These are phyloP conservation scores for Zea luxurians DNA, from an alignment of 176 grass and related monocot genomes.

Conservation along the genomic window DNA sequence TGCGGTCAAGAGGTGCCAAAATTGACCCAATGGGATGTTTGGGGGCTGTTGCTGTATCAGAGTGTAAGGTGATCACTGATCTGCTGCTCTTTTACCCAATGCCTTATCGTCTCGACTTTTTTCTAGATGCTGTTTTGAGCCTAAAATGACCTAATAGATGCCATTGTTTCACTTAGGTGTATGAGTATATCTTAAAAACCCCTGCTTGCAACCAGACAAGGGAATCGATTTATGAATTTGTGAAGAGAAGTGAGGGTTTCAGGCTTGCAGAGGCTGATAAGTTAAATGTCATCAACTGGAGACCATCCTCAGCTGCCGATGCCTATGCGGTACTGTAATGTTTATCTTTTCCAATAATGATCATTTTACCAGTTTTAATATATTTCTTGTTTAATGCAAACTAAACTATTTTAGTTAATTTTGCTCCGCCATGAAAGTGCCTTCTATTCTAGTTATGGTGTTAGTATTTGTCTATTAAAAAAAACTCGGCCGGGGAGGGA, in stretches of 20 bases:
- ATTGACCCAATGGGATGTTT: slow-evolving; percentile 82
- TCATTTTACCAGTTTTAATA: too few relatives aligned
- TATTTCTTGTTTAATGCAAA: slow-evolving; percentile 44
- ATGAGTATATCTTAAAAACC: slow-evolving; percentile 59
- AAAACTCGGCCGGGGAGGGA: too few relatives aligned
- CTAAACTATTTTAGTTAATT: slow-evolving; percentile 27
- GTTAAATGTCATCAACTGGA: too few relatives aligned
- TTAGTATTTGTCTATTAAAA: too few relatives aligned
- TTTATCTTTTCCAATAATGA: too few relatives aligned
- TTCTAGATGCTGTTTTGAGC: neutral
- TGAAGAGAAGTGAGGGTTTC: too few relatives aligned
- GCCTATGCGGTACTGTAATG: too few relatives aligned
- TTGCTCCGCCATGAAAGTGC: too few relatives aligned
- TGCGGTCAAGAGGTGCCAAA: too few relatives aligned
- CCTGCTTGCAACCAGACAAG: slow-evolving; percentile 66
- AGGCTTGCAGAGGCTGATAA: too few relatives aligned
- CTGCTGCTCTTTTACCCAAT: slow-evolving; percentile 27
- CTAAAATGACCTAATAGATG: neutral
- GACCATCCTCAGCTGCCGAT: too few relatives aligned
- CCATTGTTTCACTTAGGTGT: slow-evolving; percentile 44
- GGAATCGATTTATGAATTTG: slow-evolving; percentile 38
- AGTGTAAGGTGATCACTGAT: slow-evolving; percentile 61
- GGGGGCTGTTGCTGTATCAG: slow-evolving; percentile 70
- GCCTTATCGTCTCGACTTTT: neutral
- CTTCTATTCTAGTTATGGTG: too few relatives aligned